A percentile compares a stretch with the other conserved stretches of the same genome.
Evolutionary conservation across 371 early-diverging fungal genomes (phyloP).

Genomic region (Fennellomyces sp.): DNA sequence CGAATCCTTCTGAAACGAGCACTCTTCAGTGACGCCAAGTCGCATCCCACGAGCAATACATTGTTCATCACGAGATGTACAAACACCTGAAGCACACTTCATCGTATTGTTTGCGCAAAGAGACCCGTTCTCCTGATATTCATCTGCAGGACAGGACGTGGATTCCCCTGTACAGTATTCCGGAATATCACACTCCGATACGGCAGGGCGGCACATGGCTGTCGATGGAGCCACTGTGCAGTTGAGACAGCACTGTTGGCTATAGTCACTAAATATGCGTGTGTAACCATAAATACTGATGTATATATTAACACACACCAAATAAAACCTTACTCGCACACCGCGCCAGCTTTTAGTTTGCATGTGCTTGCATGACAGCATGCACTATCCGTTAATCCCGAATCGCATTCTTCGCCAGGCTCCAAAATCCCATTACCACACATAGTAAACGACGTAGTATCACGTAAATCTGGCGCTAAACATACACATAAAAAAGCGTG

Average conservation of each 20-base stretch:
- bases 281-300: neutral
- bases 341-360: conserved; percentile 75
- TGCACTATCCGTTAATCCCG: conserved; percentile 75
- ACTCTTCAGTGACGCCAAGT: conserved; percentile 51
- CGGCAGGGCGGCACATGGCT: conserved; percentile 76
- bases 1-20: conserved; percentile 55
- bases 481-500: too few relatives aligned
- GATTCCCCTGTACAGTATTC: conserved; percentile 83
- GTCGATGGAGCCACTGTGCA: conserved; percentile 72
- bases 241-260: conserved; percentile 82
- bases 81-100: conserved; percentile 87
- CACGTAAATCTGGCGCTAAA: conserved; percentile 36
- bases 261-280: conserved; percentile 63
- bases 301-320: neutral
- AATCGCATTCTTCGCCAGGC: conserved; percentile 92
- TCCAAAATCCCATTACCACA: conserved; percentile 97
- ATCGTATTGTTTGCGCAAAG: conserved; percentile 64
- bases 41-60: conserved; percentile 70
- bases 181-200: conserved; percentile 82
- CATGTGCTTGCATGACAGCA: conserved; percentile 87
- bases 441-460: conserved; percentile 54
- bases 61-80: conserved; percentile 87
- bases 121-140: conserved; percentile 69
- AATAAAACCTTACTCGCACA: conserved; percentile 61
- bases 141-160: conserved; percentile 77